Percentiles rank a stretch among this genome's conserved stretches.
Conservation (phyloP, 768 basidiomycete species). For the Pleurotus djamor region DNA sequence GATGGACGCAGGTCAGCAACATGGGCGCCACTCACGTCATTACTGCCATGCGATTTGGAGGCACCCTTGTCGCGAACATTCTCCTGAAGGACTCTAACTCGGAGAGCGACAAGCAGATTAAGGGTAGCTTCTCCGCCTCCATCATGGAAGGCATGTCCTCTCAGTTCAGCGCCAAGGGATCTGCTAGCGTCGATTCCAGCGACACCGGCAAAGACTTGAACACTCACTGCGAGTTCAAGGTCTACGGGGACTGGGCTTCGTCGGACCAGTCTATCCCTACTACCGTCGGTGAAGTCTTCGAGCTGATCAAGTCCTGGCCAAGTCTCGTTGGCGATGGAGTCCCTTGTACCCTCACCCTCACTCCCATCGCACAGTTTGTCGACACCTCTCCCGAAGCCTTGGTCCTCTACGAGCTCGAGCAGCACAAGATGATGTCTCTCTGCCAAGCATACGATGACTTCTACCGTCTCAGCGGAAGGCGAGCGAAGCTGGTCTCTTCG, state of each 20-base stretch:
- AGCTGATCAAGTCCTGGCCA: slow-evolving; percentile 9
- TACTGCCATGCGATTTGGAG: slow-evolving; percentile 13
- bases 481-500: slow-evolving; percentile 2
- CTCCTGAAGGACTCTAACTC: slow-evolving; percentile 9
- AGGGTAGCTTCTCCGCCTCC: slow-evolving; percentile 6
- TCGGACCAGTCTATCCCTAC: slow-evolving; percentile 7
- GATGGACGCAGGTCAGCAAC: not conserved
- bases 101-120: slow-evolving; percentile 8
- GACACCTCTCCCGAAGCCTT: slow-evolving; percentile 1
- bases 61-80: slow-evolving; percentile 12
- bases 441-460: slow-evolving; percentile 8
- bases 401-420: slow-evolving; percentile 8
- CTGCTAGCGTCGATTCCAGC: slow-evolving; percentile 2
- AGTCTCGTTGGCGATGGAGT: slow-evolving; percentile 12
- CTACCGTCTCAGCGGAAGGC: slow-evolving; percentile 6
- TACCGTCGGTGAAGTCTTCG: slow-evolving; percentile 10
- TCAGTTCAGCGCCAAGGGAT: slow-evolving; percentile 2
- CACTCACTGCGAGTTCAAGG: slow-evolving; percentile 7
- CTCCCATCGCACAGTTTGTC: slow-evolving; percentile 11
- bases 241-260: slow-evolving; percentile 6
- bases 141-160: slow-evolving; percentile 7
- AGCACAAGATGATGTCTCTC: slow-evolving; percentile 3
- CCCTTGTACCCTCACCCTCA: slow-evolving; percentile 11
- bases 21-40: slow-evolving; percentile 14
- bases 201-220: slow-evolving; percentile 1